Evolutionary conservation across 2,329 filamentous ascomycete genomes (phyloP), one percentile per base, ranked within the genome.

Genomic region (Purpureocillium takamizusanense): DNA sequence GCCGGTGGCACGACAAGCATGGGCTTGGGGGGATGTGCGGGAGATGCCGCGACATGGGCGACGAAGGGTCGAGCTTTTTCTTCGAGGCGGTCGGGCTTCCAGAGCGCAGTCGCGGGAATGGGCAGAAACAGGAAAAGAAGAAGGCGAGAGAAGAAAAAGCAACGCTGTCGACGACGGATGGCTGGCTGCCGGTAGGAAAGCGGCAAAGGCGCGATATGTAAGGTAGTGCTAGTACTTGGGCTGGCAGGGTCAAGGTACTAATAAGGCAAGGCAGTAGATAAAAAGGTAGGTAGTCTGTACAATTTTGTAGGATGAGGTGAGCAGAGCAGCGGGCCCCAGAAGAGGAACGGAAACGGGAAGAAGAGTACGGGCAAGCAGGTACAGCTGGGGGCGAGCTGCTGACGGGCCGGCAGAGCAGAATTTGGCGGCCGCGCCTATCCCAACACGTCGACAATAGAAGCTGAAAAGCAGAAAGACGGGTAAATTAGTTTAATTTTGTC

Each of bases 1-100:
- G 17, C 37, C 27, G 42, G 36, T 42, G 47, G 43, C 41, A 46
- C 44, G 50, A 49, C 51, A 52, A 50, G 46, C 55, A 49, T 51
- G 44, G 37, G 48, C 47, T 47, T 48, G 45, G 5, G 21, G 21
- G 10, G 21, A 25, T 25, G 10, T 5, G 6, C 10, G 21, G 6
- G 33, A 15, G 33, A 33, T 30, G 12, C 11, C 33, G 27, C 35
- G 40, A 48, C 46, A 51, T 51, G 46, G 32, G 40, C 41, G 42
- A 49, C 14, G 37, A 33, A n/a, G 9, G 13, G 16, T 25, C 10
- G 21, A 25, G 38, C 27, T 15, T 33, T 21, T 28, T 21, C 38
- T 38, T 36, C 33, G 29, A 34, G 9, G 33, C 36, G 35, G 17
- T 23, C 33, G 35, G 25, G 33, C 34, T 39, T 35, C 36, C 34